These are phyloP conservation scores for Sphagnum magellanicum DNA, from an alignment of 228 moss, liverwort and hornwort genomes.

Conservation along the genomic window DNA sequence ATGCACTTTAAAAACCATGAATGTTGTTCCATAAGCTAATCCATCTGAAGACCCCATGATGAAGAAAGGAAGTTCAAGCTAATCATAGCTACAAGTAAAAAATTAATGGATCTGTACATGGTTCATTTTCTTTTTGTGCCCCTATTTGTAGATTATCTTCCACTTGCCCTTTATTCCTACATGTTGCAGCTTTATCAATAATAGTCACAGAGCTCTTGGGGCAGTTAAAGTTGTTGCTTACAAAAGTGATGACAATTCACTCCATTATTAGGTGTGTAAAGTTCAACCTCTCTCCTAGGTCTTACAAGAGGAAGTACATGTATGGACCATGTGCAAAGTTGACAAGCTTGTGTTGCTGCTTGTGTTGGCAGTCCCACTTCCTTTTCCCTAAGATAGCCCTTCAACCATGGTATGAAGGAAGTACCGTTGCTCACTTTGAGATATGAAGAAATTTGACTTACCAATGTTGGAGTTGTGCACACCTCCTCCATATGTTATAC, in stretches of 20 bases:
- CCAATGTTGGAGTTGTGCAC: conserved; percentile 65
- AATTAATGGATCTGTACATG: conserved; percentile 38
- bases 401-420: conserved; percentile 55
- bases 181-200: conserved; percentile 15
- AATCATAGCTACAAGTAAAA: conserved; percentile 55
- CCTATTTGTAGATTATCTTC: conserved; percentile 28
- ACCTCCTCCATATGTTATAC: conserved; percentile 47
- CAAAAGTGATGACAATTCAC: conserved; percentile 15
- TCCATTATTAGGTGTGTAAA: not conserved
- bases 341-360: conserved; percentile 38
- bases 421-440: conserved; percentile 72
- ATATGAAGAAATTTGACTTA: conserved; percentile 74
- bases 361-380: conserved; percentile 39
- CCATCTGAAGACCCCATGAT: conserved; percentile 31
- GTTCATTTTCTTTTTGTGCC: conserved; percentile 10
- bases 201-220: conserved; percentile 23
- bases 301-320: conserved; percentile 32
- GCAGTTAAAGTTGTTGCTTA: conserved; percentile 11
- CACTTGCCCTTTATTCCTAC: conserved; percentile 1
- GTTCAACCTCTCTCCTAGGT: conserved; percentile 11
- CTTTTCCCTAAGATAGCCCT: conserved; percentile 29
- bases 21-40: conserved; percentile 32
- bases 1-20: conserved; percentile 72
- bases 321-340: conserved; percentile 42
- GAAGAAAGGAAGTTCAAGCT: conserved; percentile 54